Base-by-base conservation (phyloP, 208 protist genomes). In the Acanthamoeba lenticulata region DNA sequence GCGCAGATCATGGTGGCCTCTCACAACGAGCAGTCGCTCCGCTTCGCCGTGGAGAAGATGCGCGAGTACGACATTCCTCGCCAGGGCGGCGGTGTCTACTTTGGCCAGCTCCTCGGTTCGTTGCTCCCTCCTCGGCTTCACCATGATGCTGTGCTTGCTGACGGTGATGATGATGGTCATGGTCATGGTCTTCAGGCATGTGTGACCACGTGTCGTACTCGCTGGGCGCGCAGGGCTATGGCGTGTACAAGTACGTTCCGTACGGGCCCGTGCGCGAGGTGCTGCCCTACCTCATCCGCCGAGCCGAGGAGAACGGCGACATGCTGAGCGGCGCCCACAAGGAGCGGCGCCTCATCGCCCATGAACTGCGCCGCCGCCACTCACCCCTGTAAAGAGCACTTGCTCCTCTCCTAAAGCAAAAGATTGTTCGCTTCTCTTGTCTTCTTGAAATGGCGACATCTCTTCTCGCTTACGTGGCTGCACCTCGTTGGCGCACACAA, bases 241-340 rank as follows among this genome's bases (percentile, higher is more conserved):
- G 55, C 1, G 85, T 91, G 55, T 91, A 91, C 83, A 98, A 98
- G 96, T 99, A 99, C 97, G 96, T 99, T 17, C 99, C 99, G 11
- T 99, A 99, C 95, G 99, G 99, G 17, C 98, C 98, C 42, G 97
- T 99, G 47, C 79, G 96, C 65, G 98, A 99, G 95, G 98, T 98
- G 13, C 96, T 99, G 89, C 98, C 99, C 52, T 99, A 99, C 95
- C 96, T 99, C 38, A 97, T 98, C 57, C 97, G 98, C 67, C 96
- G 98, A n/a, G 98, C 98, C 13, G 97, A 99, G 85, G 99, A 99
- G 96, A 99, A 99, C 44, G 27, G 55, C 19, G 95, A 97, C 88
- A 67, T 97, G 49, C 49, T 97, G 24, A 24, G 79, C 60, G 95
- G 95, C 47, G 40, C 27, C 3, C 47, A 52, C 62, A 96, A 94